Percentiles rank a stretch among this genome's conserved stretches.
Evolutionary conservation across 768 basidiomycete genomes (phyloP).

Genomic region (Lentinus brumalis): DNA sequence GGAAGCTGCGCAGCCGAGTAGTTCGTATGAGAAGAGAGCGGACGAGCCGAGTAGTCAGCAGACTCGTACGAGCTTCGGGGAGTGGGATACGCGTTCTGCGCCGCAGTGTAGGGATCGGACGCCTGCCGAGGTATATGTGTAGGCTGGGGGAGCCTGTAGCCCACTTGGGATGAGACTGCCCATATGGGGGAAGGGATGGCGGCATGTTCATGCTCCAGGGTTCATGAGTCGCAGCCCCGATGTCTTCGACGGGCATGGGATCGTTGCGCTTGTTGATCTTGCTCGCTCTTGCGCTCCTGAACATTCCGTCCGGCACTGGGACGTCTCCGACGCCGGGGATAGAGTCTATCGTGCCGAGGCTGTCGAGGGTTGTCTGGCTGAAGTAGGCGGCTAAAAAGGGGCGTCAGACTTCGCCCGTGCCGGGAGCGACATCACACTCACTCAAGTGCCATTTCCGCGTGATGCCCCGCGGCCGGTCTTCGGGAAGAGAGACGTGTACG

Average conservation of each 20-base stretch:
- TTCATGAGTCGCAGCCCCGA: constrained; percentile 23
- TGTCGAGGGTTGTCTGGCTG: constrained; percentile 73
- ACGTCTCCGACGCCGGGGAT: constrained; percentile 68
- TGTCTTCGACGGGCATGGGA: constrained; percentile 24
- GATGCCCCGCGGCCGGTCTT: constrained; percentile 43
- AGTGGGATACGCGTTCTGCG: constrained; percentile 14
- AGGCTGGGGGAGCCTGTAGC: constrained; percentile 4
- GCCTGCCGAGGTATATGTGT: constrained; percentile 5
- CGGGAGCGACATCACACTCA: constrained; percentile 30
- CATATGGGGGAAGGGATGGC: constrained; percentile 10
- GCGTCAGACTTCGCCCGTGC: constrained; percentile 9
- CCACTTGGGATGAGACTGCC: constrained; percentile 12
- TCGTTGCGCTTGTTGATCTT: constrained; percentile 43
- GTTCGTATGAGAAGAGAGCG: background rate
- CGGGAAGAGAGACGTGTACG: constrained; percentile 49
- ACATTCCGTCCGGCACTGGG: constrained; percentile 74
- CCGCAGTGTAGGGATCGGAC: constrained; percentile 6
- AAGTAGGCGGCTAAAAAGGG: constrained; percentile 72
- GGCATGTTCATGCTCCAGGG: constrained; percentile 24
- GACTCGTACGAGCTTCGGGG: constrained; percentile 16
- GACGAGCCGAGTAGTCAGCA: constrained; percentile 6
- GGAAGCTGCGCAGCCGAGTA: background rate
- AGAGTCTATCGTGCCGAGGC: constrained; percentile 69
- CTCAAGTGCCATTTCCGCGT: constrained; percentile 56
- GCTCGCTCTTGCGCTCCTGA: constrained; percentile 73